A percentile compares a stretch with the other conserved stretches of the same genome.
These are phyloP conservation scores for Zoysia japonica DNA, from an alignment of 176 grass and related monocot genomes.

Conservation along the genomic window DNA sequence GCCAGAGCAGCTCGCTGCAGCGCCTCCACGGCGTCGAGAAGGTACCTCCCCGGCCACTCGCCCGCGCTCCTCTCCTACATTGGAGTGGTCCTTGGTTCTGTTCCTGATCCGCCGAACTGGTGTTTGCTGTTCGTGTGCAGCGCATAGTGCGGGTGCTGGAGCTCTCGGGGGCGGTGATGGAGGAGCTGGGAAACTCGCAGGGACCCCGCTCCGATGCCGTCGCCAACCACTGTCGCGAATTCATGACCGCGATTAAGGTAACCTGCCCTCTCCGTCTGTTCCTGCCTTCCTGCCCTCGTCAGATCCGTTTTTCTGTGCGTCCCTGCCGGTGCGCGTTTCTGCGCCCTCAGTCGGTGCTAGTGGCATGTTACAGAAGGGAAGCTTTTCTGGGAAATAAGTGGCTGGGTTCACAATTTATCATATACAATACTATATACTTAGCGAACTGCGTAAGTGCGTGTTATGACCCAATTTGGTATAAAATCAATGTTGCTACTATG, in stretches of 20 bases:
- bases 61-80: not conserved
- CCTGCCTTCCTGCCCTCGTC: not conserved
- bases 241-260: slow-evolving; percentile 86
- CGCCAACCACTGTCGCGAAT: slow-evolving; percentile 64
- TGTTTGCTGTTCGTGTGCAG: slow-evolving; percentile 32
- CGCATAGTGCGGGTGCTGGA: slow-evolving; percentile 73
- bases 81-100: not conserved
- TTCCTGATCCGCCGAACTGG: not conserved
- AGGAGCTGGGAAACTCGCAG: slow-evolving; percentile 76
- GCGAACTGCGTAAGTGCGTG: too few species aligned
- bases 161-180: slow-evolving; percentile 77
- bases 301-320: not conserved
- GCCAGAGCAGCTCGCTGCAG: slow-evolving; percentile 73
- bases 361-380: too few species aligned
- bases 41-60: slow-evolving; percentile 12
- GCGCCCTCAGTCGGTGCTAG: not conserved
- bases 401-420: too few species aligned
- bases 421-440: too few species aligned
- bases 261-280: not conserved
- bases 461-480: too few species aligned
- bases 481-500: too few species aligned
- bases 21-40: slow-evolving; percentile 86
- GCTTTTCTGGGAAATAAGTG: too few species aligned
- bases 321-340: not conserved
- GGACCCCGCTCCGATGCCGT: slow-evolving; percentile 56